phyloP scores from a whole-genome alignment of 306 rosid species.

The Styphnolobium japonicum region DNA sequence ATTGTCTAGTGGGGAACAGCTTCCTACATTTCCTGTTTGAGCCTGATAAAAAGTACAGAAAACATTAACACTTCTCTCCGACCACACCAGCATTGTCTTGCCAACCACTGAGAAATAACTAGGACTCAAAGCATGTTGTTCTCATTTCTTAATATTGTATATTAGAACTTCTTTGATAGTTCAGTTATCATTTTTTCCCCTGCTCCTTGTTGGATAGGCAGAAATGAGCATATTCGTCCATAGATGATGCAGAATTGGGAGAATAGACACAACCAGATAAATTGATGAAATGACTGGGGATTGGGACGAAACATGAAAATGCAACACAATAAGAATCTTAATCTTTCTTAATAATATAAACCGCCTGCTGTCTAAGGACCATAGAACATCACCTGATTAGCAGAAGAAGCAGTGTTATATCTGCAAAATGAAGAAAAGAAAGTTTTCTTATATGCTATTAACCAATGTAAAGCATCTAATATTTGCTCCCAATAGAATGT shows the following conservation, averaged over 20 bases:
- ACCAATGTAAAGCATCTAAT: slow-evolving; percentile 14
- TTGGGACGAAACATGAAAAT: slow-evolving; percentile 15
- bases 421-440: slow-evolving; percentile 41
- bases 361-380: slow-evolving; percentile 11
- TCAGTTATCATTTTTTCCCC: neutral
- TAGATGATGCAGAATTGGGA: neutral
- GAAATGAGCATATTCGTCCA: neutral
- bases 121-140: neutral
- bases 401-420: slow-evolving; percentile 49
- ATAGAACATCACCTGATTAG: slow-evolving; percentile 51
- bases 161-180: neutral
- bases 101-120: slow-evolving; percentile 27
- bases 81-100: slow-evolving; percentile 2
- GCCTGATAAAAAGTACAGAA: slow-evolving; percentile 38
- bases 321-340: slow-evolving; percentile 5
- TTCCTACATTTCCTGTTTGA: slow-evolving; percentile 44
- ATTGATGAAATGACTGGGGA: neutral
- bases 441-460: neutral
- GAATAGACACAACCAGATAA: neutral
- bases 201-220: neutral
- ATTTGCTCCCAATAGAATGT: neutral
- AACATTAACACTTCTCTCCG: slow-evolving; percentile 10
- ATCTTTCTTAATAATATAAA: slow-evolving; percentile 7
- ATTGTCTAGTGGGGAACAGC: slow-evolving; percentile 52
- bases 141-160: neutral